Evolutionary conservation across 495 filamentous ascomycete species (phyloP), one percentile per base, ranked within the genome.

Genomic region (Chaetomium fimeti): DNA sequence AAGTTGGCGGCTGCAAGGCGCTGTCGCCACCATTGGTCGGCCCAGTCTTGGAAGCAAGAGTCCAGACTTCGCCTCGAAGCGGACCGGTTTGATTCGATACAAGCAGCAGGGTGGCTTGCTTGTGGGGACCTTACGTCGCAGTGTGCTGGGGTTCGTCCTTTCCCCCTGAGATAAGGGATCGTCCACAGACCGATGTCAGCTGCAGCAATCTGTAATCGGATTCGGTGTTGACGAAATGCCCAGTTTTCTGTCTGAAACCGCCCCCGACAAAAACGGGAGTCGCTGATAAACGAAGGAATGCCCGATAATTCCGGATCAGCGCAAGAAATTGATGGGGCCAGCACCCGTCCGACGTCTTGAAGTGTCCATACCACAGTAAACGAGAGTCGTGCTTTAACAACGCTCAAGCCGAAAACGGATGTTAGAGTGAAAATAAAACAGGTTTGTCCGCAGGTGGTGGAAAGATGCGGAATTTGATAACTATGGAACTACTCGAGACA

Each of bases 11-110:
- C 58, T 60, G 60, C 60, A 53, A 53, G 60, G 38, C 51, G 52
- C 66, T 68, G 68, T 54, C 65, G 54, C 47, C 53, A 57, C 63
- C 62, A 71, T 66, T 62, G 66, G 63, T 54, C 57, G 29, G 42
- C 24, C 15, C 25, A 8, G 40, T 6, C 32, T 13, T n/a, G 27
- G 42, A 11, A 29, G 42, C 22, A 47, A 36, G 40, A 12, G 42
- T 5, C 24, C 43, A 45, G 61, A 49, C 61, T 43, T 60, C 54
- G 66, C 58, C 54, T 57, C 54, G 55, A 65, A 63, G 54, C 64
- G 69, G 64, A 54, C 57, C 56, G 56, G 45, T 61, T 51, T 71
- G 56, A 62, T 71, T 71, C 61, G 63, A 53, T 28, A 58, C 28
- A 55, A 29, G 51, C 52, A 20, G 28, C 25, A 53, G 29, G 11